Conservation (phyloP, 192 early-diverging fungal species). For the Diversispora eburnea region DNA sequence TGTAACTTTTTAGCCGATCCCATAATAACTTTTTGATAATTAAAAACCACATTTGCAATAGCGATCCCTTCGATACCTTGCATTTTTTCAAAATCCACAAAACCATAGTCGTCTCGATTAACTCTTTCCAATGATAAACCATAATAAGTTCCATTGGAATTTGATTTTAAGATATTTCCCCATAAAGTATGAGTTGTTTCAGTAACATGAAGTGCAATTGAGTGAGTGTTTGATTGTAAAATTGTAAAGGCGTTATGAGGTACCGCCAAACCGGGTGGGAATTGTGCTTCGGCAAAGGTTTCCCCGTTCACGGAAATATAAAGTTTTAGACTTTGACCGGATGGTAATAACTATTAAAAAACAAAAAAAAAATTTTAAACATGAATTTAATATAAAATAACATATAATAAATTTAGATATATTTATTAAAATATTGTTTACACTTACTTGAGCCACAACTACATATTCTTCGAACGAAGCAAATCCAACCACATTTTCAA, state of each 20-base stretch:
- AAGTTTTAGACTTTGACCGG: slow-evolving; percentile 49
- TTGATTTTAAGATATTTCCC: slow-evolving; percentile 87
- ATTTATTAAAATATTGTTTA: not conserved
- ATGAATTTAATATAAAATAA: not conserved
- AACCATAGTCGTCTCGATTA: slow-evolving; percentile 66
- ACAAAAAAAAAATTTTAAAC: not conserved
- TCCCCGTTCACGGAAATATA: slow-evolving; percentile 73
- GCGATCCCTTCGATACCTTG: slow-evolving; percentile 80
- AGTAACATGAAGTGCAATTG: slow-evolving; percentile 66
- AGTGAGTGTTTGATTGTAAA: slow-evolving; percentile 58
- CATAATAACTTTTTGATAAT: slow-evolving; percentile 60
- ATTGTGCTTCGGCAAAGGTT: slow-evolving; percentile 64
- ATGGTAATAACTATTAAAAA: slow-evolving; percentile 28
- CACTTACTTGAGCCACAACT: slow-evolving; percentile 64
- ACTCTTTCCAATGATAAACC: slow-evolving; percentile 71
- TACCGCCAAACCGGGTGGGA: slow-evolving; percentile 68
- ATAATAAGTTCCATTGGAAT: slow-evolving; percentile 85
- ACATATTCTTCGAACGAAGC: slow-evolving; percentile 77
- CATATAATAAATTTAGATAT: not conserved
- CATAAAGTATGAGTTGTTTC: slow-evolving; percentile 60
- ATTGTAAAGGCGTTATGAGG: slow-evolving; percentile 64
- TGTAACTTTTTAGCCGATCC: slow-evolving; percentile 63
- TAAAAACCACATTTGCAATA: slow-evolving; percentile 81
- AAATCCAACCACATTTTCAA: slow-evolving; percentile 74
- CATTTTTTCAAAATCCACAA: slow-evolving; percentile 91